A percentile compares a stretch with the other conserved stretches of the same genome.
phyloP scores from a whole-genome alignment of 352 stramenopile species.

The Plasmopara halstedii region DNA sequence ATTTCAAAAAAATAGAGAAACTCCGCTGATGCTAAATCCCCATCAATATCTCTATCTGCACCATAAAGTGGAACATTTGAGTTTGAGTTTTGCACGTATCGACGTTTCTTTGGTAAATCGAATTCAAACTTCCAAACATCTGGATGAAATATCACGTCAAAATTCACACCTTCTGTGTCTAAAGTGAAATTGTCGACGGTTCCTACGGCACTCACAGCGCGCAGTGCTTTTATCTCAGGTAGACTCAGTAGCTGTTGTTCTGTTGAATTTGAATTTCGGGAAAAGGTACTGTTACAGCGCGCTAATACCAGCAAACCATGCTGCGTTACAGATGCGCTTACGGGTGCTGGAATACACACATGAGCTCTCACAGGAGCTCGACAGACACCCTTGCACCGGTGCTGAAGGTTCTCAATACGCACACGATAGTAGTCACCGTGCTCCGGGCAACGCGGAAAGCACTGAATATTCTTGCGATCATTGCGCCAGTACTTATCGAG shows the following conservation, averaged over 20 bases:
- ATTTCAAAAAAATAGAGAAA: slow-evolving; percentile 87
- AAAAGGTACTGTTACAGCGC: slow-evolving; percentile 82
- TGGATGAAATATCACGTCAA: slow-evolving; percentile 79
- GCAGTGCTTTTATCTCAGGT: slow-evolving; percentile 62
- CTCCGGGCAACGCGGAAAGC: slow-evolving; percentile 85
- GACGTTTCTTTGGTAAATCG: slow-evolving; percentile 81
- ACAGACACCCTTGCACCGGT: slow-evolving; percentile 79
- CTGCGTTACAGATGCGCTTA: slow-evolving; percentile 19
- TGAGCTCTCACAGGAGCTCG: slow-evolving; percentile 68
- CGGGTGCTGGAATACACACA: slow-evolving; percentile 42
- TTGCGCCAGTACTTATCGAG: slow-evolving; percentile 89
- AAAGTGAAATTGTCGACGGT: slow-evolving; percentile 53
- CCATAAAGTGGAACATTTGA: slow-evolving; percentile 12
- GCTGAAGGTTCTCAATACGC: slow-evolving; percentile 78
- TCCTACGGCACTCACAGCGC: slow-evolving; percentile 58
- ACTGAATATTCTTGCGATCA: slow-evolving; percentile 90
- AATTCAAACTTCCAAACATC: slow-evolving; percentile 89
- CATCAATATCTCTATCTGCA: slow-evolving; percentile 11
- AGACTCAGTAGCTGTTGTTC: slow-evolving; percentile 40
- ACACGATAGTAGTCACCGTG: slow-evolving; percentile 87
- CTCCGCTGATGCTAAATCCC: slow-evolving; percentile 39
- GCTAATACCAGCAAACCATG: slow-evolving; percentile 50
- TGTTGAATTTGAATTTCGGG: slow-evolving; percentile 45
- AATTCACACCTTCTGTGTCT: slow-evolving; percentile 33
- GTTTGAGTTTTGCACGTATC: slow-evolving; percentile 41